Evolutionary conservation across 2,329 filamentous ascomycete genomes (phyloP), one percentile per base, ranked within the genome.

Genomic region (Alternaria burnsii): DNA sequence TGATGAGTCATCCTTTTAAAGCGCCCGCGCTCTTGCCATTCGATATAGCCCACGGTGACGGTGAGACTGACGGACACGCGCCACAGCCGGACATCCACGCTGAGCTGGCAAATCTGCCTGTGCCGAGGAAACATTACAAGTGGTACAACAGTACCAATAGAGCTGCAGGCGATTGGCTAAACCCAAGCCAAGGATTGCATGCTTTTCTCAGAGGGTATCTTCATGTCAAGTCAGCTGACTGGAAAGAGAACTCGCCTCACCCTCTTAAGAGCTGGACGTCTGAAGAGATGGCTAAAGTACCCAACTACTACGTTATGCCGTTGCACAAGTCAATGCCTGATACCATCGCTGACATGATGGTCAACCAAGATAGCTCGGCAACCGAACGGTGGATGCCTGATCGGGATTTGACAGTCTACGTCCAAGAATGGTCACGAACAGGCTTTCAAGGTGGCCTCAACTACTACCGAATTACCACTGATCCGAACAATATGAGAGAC

Each of bases 101-200:
- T 20, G 84, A 84, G 3, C 82, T 91, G 2, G 84, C 84, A 0
- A 78, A 79, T 41, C 80, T 88, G 1, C 73, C 81, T 2, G 82
- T 84, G n/a, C 87, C 88, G 0, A 72, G 86, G 9, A 91, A 91
- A 72, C 88, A 91, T 72, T 91, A 91, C 80, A 89, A 89, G 74
- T 89, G 84, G 84, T 90, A 88, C 74, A 88, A 88, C 67, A 85
- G 85, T 3, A 83, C 82, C 2, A 51, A 80, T 0, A 60, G 71
- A 1, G 86, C 86, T 1, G 81, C 80, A 0, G 34, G 61, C 2
- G 80, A 86, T 32, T 86, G 85, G 84, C 71, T 77, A 22, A 69
- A 79, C 28, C 82, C 84, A 0, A 68, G 77, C 0, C 83, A 86
- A 59, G 85, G 86, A 3, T 79, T 91, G 12, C 80, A 84, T n/a